Percentiles rank a stretch among this genome's conserved stretches.
Evolutionary conservation across 768 basidiomycete species (phyloP).

Genomic region (Crucibulum laeve): DNA sequence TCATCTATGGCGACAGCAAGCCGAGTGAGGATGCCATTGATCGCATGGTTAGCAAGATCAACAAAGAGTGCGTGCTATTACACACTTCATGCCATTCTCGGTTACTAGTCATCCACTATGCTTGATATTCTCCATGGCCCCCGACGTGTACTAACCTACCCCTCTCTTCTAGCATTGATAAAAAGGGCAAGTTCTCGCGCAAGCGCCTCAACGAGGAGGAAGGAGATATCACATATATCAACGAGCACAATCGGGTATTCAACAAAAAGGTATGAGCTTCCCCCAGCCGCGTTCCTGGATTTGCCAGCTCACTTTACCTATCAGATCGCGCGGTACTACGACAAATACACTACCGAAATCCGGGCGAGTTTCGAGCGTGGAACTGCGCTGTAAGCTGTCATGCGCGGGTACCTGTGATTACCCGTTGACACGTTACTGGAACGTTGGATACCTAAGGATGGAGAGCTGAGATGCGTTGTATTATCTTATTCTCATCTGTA

Average conservation of each 20-base stretch:
- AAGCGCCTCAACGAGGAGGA: conserved; percentile 89
- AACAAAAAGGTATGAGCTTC: conserved; percentile 78
- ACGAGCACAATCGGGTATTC: conserved; percentile 96
- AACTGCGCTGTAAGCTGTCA: conserved; percentile 70
- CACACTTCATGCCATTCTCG: background rate
- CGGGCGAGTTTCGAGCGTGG: conserved; percentile 97
- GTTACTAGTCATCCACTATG: background rate
- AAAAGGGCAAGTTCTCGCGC: conserved; percentile 85
- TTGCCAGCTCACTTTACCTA: background rate
- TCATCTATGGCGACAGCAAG: conserved; percentile 93
- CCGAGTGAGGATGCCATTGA: conserved; percentile 96
- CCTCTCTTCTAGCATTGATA: conserved; percentile 62
- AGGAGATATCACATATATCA: conserved; percentile 98
- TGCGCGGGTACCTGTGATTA: no score
- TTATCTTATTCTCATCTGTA: no score
- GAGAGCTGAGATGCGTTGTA: no score
- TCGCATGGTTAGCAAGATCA: conserved; percentile 85
- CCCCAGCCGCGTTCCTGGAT: background rate
- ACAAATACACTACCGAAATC: conserved; percentile 96
- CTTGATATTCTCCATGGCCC: background rate
- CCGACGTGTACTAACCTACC: conserved; percentile 4
- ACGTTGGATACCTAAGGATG: no score
- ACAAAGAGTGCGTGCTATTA: conserved; percentile 70
- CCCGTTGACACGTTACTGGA: no score
- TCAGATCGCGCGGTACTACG: conserved; percentile 91